phyloP scores from a whole-genome alignment of 305 asterid genomes.

The Andrographis paniculata region DNA sequence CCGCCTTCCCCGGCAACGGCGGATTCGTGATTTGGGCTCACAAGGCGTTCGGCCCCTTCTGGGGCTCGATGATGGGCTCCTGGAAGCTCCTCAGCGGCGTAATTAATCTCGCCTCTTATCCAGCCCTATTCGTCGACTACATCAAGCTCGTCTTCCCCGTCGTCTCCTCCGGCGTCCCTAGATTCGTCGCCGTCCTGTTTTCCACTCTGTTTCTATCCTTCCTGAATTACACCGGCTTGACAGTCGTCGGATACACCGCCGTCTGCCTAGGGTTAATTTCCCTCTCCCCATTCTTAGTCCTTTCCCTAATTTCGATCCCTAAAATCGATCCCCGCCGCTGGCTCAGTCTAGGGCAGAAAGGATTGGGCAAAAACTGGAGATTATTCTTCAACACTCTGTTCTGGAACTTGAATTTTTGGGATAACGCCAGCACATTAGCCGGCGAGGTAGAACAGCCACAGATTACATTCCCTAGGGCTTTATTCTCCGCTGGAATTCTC shows the following conservation, averaged over 20 bases:
- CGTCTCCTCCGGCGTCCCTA: slow-evolving; percentile 32
- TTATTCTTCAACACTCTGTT: slow-evolving; percentile 33
- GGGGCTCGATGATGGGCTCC: slow-evolving; percentile 44
- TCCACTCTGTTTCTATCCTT: slow-evolving; percentile 27
- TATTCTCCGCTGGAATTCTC: slow-evolving; percentile 43
- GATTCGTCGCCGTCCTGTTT: slow-evolving; percentile 24
- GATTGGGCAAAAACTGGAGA: slow-evolving; percentile 32
- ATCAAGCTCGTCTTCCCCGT: slow-evolving; percentile 30
- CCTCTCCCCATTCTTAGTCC: slow-evolving; percentile 28
- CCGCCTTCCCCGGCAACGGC: slow-evolving; percentile 54
- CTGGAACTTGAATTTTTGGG: slow-evolving; percentile 57
- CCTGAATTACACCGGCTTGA: slow-evolving; percentile 36
- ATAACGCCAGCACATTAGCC: slow-evolving; percentile 48
- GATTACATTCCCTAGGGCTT: slow-evolving; percentile 45
- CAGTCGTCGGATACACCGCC: slow-evolving; percentile 39
- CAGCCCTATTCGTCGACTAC: slow-evolving; percentile 35
- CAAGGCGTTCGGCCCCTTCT: slow-evolving; percentile 46
- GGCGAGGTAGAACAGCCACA: slow-evolving; percentile 66
- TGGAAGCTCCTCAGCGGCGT: slow-evolving; percentile 47
- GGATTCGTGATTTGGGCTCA: slow-evolving; percentile 55
- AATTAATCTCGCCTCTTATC: slow-evolving; percentile 39
- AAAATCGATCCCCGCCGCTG: slow-evolving; percentile 31
- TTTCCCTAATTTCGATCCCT: slow-evolving; percentile 27
- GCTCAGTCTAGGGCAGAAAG: slow-evolving; percentile 36
- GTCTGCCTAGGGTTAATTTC: slow-evolving; percentile 36